Evolutionary conservation across 129 eudicot genomes (phyloP).

Genomic region (Smallanthus sonchifolius): DNA sequence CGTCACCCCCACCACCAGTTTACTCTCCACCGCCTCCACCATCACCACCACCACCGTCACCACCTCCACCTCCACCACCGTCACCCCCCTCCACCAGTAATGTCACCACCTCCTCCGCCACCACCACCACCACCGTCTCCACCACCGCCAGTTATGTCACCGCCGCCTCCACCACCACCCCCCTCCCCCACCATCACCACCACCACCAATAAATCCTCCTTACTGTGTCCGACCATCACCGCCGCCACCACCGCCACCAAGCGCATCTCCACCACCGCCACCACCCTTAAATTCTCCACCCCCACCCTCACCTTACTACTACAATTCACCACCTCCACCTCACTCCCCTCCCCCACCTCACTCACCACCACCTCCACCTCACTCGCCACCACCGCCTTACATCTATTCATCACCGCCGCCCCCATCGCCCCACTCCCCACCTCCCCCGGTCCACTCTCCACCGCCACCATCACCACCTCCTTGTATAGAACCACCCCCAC

Average conservation of each 20-base stretch:
- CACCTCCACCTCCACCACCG: slow-evolving; percentile 38
- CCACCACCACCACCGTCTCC: slow-evolving; percentile 32
- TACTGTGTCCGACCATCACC: slow-evolving; percentile 29
- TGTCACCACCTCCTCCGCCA: slow-evolving; percentile 25
- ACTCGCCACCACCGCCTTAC: slow-evolving; percentile 40
- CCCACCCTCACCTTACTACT: slow-evolving; percentile 23
- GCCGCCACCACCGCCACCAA: slow-evolving; percentile 25
- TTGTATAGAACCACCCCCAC: slow-evolving; percentile 43
- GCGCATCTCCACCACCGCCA: slow-evolving; percentile 34
- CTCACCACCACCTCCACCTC: slow-evolving; percentile 37
- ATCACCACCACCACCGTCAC: slow-evolving; percentile 44
- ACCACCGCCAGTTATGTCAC: slow-evolving; percentile 24
- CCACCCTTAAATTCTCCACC: slow-evolving; percentile 34
- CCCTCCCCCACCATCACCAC: slow-evolving; percentile 23
- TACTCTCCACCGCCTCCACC: slow-evolving; percentile 29
- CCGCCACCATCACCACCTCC: slow-evolving; percentile 46
- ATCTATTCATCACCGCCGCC: slow-evolving; percentile 41
- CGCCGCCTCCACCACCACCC: slow-evolving; percentile 28
- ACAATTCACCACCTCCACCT: slow-evolving; percentile 59
- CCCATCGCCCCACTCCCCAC: slow-evolving; percentile 29
- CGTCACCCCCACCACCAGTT: slow-evolving; percentile 36
- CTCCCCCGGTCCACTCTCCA: slow-evolving; percentile 42
- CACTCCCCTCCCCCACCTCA: slow-evolving; percentile 35
- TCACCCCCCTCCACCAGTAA: slow-evolving; percentile 29
- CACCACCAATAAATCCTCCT: slow-evolving; percentile 33